Evolutionary conservation across 78 protist genomes (phyloP).

Genomic region (Creolimax fragrantissima): DNA sequence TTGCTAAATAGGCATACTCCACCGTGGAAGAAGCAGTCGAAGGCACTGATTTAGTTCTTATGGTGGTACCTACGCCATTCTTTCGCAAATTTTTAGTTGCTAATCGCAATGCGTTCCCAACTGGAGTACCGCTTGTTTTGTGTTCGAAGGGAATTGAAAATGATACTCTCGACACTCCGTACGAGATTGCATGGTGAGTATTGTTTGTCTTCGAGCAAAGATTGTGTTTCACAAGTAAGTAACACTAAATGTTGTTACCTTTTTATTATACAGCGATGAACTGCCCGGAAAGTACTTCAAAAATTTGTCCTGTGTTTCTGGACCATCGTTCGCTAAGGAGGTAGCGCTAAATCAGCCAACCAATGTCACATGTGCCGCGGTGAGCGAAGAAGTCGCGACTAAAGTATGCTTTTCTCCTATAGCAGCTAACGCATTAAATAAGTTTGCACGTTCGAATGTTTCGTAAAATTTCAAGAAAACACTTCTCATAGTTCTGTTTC

Average conservation of each 20-base stretch:
- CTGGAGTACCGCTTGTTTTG: neutral
- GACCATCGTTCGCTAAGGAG: conserved; percentile 52
- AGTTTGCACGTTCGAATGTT: neutral
- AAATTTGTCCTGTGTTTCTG: conserved; percentile 26
- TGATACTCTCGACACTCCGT: conserved; percentile 20
- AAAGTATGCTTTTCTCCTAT: neutral
- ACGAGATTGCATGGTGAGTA: neutral
- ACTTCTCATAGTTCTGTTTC: neutral
- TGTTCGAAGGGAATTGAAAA: conserved; percentile 26
- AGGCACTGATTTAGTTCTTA: neutral
- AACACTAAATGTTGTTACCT: neutral
- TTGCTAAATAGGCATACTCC: neutral
- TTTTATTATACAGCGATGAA: neutral
- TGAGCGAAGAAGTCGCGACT: neutral
- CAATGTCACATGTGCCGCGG: conserved; percentile 27
- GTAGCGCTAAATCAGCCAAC: conserved; percentile 33
- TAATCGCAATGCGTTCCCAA: neutral
- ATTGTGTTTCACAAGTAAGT: neutral
- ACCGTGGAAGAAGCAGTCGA: neutral
- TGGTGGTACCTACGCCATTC: conserved; percentile 19
- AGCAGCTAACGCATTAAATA: neutral
- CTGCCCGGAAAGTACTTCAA: conserved; percentile 12
- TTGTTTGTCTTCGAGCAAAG: no score
- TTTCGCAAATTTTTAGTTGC: neutral
- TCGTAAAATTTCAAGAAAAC: neutral